A percentile compares a stretch with the other conserved stretches of the same genome.
Conservation (phyloP, 2,329 filamentous ascomycete species). For the Stachybotrys chartarum region DNA sequence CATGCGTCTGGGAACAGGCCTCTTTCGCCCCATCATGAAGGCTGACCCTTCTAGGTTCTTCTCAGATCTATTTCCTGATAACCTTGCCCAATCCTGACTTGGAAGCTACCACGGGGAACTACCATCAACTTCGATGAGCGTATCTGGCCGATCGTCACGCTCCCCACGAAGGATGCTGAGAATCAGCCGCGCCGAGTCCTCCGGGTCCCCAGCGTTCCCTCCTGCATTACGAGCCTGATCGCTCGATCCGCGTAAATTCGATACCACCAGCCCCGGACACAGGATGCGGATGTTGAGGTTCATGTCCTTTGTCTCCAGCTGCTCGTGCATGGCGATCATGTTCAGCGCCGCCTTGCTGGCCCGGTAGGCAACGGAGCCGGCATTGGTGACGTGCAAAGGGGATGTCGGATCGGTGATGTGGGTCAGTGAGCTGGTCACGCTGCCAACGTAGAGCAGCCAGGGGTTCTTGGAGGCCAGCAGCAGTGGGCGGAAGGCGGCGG, state of each 20-base stretch:
- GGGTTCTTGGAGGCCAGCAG: constrained; percentile 1
- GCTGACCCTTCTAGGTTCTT: no score
- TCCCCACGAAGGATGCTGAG: not conserved
- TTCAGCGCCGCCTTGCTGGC: constrained; percentile 1
- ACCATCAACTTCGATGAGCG: not conserved
- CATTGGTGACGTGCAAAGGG: not conserved
- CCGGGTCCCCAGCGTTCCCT: not conserved
- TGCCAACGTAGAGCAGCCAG: not conserved
- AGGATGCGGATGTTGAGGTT: not conserved
- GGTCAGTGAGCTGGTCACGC: not conserved
- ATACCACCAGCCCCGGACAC: not conserved
- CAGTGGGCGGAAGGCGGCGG: constrained; percentile 1
- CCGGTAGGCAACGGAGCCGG: constrained; percentile 1
- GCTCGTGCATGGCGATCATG: not conserved
- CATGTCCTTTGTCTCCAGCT: not conserved
- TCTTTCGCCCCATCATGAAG: no score
- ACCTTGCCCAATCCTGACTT: no score
- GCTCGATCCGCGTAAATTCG: not conserved
- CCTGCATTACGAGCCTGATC: not conserved
- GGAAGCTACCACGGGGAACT: no score
- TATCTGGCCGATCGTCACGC: not conserved
- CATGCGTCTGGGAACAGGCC: no score
- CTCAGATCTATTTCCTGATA: no score
- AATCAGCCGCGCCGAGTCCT: not conserved
- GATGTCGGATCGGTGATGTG: not conserved